phyloP scores from a whole-genome alignment of 2,329 filamentous ascomycete genomes.

The Magnaporthiopsis poae region DNA sequence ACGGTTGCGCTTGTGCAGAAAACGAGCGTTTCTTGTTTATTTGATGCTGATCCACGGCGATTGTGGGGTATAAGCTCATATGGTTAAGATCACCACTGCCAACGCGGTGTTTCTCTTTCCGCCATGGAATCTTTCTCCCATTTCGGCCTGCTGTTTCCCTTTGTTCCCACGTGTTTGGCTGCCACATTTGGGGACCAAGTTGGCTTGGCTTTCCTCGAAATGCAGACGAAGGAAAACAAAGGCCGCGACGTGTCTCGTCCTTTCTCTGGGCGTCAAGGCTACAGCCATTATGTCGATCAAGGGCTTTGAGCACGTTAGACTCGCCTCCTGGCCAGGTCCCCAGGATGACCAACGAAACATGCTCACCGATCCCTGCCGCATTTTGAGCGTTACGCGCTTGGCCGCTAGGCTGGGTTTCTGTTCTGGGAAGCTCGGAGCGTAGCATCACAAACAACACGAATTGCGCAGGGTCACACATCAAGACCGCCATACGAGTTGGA shows the following conservation, averaged over 20 bases:
- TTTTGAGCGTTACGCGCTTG: not conserved
- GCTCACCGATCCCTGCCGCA: not conserved
- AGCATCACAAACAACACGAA: not conserved
- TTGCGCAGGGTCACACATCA: not conserved
- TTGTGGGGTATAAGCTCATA: not conserved
- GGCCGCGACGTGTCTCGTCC: not conserved
- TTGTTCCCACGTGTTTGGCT: too few relatives aligned
- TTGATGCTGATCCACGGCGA: not conserved
- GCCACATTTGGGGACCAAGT: not conserved
- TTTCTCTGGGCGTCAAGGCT: not conserved
- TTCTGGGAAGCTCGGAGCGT: not conserved
- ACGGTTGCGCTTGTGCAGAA: not conserved
- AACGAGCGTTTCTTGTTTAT: not conserved
- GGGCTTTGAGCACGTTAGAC: too few relatives aligned
- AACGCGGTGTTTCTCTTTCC: not conserved
- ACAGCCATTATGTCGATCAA: too few relatives aligned
- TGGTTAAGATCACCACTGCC: not conserved
- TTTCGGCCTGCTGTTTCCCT: not conserved
- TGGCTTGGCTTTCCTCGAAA: not conserved
- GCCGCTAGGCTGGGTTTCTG: not conserved
- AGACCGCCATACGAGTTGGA: not conserved
- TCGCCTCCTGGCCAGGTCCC: too few relatives aligned
- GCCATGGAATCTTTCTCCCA: not conserved
- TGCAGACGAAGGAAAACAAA: not conserved
- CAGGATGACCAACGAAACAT: not conserved